Base-by-base conservation (phyloP, 768 basidiomycete genomes). In the Tricholoma bakamatsutake region DNA sequence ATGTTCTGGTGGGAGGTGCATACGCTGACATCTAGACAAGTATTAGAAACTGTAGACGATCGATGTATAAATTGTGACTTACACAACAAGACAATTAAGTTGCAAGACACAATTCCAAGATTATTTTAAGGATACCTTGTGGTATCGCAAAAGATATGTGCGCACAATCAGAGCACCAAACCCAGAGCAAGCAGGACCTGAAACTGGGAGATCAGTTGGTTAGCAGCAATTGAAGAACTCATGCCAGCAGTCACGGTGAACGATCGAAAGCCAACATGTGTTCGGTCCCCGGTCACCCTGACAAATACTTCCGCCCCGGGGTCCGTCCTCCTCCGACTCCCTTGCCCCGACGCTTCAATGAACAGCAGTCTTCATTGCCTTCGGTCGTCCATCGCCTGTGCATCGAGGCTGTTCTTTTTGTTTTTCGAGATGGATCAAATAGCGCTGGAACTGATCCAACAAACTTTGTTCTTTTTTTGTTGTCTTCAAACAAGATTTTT, bases 21-120 rank as follows among this genome's bases (percentile, higher is more conserved):
- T 56, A 49, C 13, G 52, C 50, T 45, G 55, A 47, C 59, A 59
- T 59, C 55, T 53, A 24, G 31, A 5, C 11, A 33, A 12, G 50
- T 21, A 12, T 24, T 21, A 11, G 27, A 45, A 51, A 11, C 24
- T 42, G 9, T 17, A n/a, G 11, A 40, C 12, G 10, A 50, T 39
- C 40, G 24, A 40, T 15, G 28, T 17, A 40, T 11, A 15, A 2
- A 13, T 31, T 18, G 5, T 40, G 2, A 21, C 42, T 24, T 10
- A 43, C 42, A 8, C 42, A 43, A 21, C n/a, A 40, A 40, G 39
- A 17, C 17, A 40, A 40, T 40, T 40, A 40, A 17, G 17, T 40
- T n/a, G n/a, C n/a, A n/a, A 3, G 34, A 35, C 34, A 35, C 34
- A 35, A 35, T 33, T 49, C 13, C 28, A 33, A 34, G 30, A 21